Conservation (phyloP, 257 asterid genomes). For the Solanum acaule region DNA sequence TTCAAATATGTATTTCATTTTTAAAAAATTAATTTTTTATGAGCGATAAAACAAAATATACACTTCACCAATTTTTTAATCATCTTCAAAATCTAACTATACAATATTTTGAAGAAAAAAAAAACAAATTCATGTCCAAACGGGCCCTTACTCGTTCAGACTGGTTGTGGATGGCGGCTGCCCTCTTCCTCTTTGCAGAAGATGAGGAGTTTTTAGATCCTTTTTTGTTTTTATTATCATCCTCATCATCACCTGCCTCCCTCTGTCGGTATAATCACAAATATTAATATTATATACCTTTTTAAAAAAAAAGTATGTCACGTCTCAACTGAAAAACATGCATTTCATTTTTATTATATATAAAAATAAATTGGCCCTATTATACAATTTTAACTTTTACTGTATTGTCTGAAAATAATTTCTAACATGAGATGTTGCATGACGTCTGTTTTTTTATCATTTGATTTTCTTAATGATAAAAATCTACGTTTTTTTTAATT, state of each 20-base stretch:
- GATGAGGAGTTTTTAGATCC: slow-evolving; percentile 38
- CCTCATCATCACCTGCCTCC: slow-evolving; percentile 20
- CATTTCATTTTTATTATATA: too few relatives aligned
- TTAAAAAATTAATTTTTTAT: background rate
- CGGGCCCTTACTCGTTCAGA: slow-evolving; percentile 59
- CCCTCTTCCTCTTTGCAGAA: slow-evolving; percentile 60
- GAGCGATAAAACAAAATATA: background rate
- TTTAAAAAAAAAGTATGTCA: background rate
- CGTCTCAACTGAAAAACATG: background rate
- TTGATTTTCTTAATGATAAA: too few relatives aligned
- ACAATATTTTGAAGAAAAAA: background rate
- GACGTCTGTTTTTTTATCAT: too few relatives aligned
- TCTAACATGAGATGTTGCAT: too few relatives aligned
- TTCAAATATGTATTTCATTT: background rate
- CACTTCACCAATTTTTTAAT: background rate
- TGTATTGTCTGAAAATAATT: too few relatives aligned
- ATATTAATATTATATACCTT: background rate
- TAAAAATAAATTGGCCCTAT: too few relatives aligned
- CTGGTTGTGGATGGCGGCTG: slow-evolving; percentile 78
- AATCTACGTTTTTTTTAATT: too few relatives aligned
- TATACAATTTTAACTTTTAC: too few relatives aligned
- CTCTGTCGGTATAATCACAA: slow-evolving; percentile 19
- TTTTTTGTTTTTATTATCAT: slow-evolving; percentile 16
- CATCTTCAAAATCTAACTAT: background rate
- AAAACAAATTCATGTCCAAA: background rate